Evolutionary conservation across 2,329 filamentous ascomycete genomes (phyloP), one percentile per base, ranked within the genome.

Genomic region (Colletotrichum sojae): DNA sequence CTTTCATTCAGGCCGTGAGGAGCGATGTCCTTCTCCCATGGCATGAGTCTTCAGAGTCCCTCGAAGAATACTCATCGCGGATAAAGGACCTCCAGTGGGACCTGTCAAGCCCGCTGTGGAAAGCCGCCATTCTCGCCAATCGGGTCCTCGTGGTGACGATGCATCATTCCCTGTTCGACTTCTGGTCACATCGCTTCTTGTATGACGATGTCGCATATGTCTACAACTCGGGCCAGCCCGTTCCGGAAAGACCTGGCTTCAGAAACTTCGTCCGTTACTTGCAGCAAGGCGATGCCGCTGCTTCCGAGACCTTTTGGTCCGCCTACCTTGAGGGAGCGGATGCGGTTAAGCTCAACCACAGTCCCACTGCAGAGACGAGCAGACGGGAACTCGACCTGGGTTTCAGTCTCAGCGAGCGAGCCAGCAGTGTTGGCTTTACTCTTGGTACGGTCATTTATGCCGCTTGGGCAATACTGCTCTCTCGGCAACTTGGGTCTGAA

Each of bases 141-240:
- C 13, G 36, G 16, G 56, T 71, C 15, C 66, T 79, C 1, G 74
- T 76, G 0, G 71, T 78, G 12, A 74, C 75, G 1, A 77, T 77
- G 71, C 78, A 79, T 54, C 78, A 79, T 58, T 74, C 76, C 5
- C 72, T 79, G 2, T 78, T 78, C 25, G 78, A 79, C 60, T 78
- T 73, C 56, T 79, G 76, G 76, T 79, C 77, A 20, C 73, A 76
- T 18, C 52, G 68, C 3, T 78, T 78, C 48, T 48, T 78, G 15
- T 75, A 76, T 16, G 68, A 75, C 9, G 76, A 79, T 52, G 71
- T 74, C 3, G 13, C 67, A 65, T 20, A 46, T 39, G 31, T 31
- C 12, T 64, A 64, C 22, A 25, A 25, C n/a, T 6, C 39, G 10
- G 53, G 54, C 6, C n/a, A 40, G 12, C 20, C 16, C 3, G 12